Percentiles rank a stretch among this genome's conserved stretches.
Conservation (phyloP, 192 early-diverging fungal genomes). For the Coemansia sp. region DNA sequence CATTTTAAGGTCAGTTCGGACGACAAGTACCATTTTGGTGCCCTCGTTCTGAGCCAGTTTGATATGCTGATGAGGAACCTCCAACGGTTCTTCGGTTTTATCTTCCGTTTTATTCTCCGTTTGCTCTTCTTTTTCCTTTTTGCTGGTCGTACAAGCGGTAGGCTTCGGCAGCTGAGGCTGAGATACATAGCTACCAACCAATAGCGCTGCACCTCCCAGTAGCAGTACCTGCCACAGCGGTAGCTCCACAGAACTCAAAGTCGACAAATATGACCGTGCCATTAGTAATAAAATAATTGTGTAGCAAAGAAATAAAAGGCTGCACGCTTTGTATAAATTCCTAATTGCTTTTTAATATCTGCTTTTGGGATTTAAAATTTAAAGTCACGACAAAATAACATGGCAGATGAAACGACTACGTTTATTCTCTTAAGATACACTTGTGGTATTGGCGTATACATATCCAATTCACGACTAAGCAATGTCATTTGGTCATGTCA, state of each 20-base stretch:
- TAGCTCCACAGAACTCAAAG: conserved; percentile 9
- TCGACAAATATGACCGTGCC: background rate
- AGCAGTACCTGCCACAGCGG: conserved; percentile 44
- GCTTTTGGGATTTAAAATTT: no score
- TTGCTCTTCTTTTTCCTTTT: background rate
- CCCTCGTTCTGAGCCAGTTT: conserved; percentile 4
- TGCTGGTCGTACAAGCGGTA: background rate
- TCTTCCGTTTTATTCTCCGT: background rate
- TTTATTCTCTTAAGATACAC: no score
- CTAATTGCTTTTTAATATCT: no score
- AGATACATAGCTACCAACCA: conserved; percentile 12
- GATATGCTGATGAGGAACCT: background rate
- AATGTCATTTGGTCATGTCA: no score
- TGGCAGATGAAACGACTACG: no score
- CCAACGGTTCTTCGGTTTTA: background rate
- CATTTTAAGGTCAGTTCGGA: conserved; percentile 84
- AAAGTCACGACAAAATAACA: no score
- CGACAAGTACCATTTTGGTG: conserved; percentile 63
- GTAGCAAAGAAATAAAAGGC: no score
- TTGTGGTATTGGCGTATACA: no score
- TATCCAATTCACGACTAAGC: no score
- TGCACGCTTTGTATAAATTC: no score
- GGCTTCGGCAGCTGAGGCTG: background rate
- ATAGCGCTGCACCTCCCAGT: conserved; percentile 16
- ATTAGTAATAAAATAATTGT: background rate